These are phyloP conservation scores for Petunia axillaris DNA, from an alignment of 257 asterid genomes.

Conservation along the genomic window DNA sequence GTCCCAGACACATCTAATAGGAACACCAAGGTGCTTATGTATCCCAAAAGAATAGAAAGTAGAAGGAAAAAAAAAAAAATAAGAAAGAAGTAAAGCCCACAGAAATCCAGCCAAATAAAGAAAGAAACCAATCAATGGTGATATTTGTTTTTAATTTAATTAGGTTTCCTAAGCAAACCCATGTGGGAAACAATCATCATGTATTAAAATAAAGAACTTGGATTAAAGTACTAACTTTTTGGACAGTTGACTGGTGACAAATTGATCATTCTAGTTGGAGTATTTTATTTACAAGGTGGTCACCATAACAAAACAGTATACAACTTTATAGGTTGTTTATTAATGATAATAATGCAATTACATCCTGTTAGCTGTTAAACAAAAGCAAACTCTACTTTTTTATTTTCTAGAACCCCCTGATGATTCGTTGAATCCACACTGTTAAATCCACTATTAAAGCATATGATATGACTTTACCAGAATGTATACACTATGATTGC, in stretches of 20 bases:
- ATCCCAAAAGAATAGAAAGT: not conserved
- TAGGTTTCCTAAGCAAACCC: slow-evolving; percentile 13
- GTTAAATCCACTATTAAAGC: slow-evolving; percentile 20
- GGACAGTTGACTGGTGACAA: slow-evolving; percentile 41
- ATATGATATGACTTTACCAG: not conserved
- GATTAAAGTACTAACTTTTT: slow-evolving; percentile 40
- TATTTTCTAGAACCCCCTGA: slow-evolving; percentile 19
- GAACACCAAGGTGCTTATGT: not conserved
- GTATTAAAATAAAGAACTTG: slow-evolving; percentile 32
- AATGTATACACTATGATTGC: not conserved
- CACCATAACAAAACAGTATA: slow-evolving; percentile 2
- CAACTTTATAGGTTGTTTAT: slow-evolving; percentile 25
- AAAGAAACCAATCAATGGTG: not conserved
- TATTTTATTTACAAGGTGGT: slow-evolving; percentile 33
- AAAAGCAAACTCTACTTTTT: slow-evolving; percentile 27
- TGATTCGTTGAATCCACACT: not conserved
- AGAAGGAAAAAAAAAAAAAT: no score
- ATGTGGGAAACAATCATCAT: slow-evolving; percentile 13
- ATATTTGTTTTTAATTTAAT: slow-evolving; percentile 2
- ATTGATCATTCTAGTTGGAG: slow-evolving; percentile 28
- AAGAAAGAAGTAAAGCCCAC: not conserved
- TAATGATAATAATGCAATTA: slow-evolving; percentile 24
- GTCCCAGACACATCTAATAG: not conserved
- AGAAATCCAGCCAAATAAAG: not conserved
- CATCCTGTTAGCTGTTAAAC: not conserved